Evolutionary conservation across 2,329 filamentous ascomycete species (phyloP), one percentile per base, ranked within the genome.

Genomic region (Apiospora malaysiana): DNA sequence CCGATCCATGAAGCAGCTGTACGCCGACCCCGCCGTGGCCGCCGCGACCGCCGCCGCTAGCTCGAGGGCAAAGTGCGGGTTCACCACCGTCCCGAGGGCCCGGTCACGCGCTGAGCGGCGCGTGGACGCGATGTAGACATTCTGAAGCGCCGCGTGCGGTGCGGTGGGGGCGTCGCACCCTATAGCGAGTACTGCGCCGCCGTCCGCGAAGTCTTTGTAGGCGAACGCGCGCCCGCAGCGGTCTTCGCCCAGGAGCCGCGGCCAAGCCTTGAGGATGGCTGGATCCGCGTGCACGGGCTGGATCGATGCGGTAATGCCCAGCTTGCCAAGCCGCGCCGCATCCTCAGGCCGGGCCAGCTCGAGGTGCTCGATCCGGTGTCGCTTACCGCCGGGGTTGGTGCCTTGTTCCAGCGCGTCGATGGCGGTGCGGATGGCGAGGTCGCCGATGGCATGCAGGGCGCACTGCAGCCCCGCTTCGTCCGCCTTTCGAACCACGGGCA

Each of bases 371-470:
- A 92, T 89, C 21, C 90, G 85, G 68, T 90, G 90, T 2, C 90
- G 84, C 9, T 85, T 83, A 18, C 21, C 51, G 25, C 25, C 25
- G 0, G 84, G 82, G 72, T 79, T 81, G 0, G 80, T 75, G 45
- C 77, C 80, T 68, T 77, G 76, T 71, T 83, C 86, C 21, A 92
- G 82, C 0, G 84, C 84, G 73, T 91, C 86, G 71, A 92, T 84
- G 9, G 88, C 89, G 72, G 86, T 87, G 49, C 80, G 82, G 40
- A 91, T 83, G 0, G 90, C 89, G 23, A 82, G 81, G 75, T 92
- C 89, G 51, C 90, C 90, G 71, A 92, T 92, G 56, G 90, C 90
- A 74, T 92, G 90, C 12, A 92, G 82, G 0, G 90, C 90, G 47
- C 88, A 86, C 76, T 92, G 90, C 49, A 92, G 78, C 0, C 86